These are phyloP conservation scores for Phytophthora pluvialis DNA, from an alignment of 352 stramenopile genomes.

Conservation along the genomic window DNA sequence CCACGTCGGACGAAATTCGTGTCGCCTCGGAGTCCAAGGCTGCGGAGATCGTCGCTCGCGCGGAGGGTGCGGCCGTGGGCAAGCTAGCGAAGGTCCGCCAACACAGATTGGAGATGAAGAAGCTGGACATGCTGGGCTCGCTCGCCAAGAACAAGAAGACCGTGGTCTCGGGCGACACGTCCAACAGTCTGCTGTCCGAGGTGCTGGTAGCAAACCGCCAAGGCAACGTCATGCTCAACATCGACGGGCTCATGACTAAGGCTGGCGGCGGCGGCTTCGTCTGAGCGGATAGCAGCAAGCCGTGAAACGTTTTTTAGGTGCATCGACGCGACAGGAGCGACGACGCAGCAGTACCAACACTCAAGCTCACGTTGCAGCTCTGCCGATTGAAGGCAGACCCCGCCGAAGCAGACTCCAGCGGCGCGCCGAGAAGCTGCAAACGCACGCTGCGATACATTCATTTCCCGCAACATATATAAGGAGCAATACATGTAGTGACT, in stretches of 20 bases:
- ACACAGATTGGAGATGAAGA: slow-evolving; percentile 50
- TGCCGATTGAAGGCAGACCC: slow-evolving; percentile 28
- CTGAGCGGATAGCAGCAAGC: slow-evolving; percentile 2
- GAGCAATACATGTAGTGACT: too few species aligned
- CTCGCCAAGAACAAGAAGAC: slow-evolving; percentile 50
- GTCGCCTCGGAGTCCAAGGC: slow-evolving; percentile 38
- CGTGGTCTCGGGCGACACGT: slow-evolving; percentile 51
- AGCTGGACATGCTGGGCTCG: slow-evolving; percentile 43
- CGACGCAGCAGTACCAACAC: slow-evolving; percentile 2
- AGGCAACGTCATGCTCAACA: slow-evolving; percentile 50
- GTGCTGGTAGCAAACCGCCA: slow-evolving; percentile 55
- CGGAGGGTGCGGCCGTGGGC: slow-evolving; percentile 43
- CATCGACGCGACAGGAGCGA: not conserved
- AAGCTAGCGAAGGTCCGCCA: slow-evolving; percentile 49
- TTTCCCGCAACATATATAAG: not conserved
- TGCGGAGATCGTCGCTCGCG: slow-evolving; percentile 46
- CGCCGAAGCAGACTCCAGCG: not conserved
- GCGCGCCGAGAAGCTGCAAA: not conserved
- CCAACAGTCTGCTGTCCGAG: slow-evolving; percentile 56
- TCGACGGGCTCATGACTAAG: slow-evolving; percentile 36
- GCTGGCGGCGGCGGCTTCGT: slow-evolving; percentile 20
- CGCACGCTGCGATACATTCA: not conserved
- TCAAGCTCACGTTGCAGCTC: not conserved
- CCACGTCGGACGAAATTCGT: slow-evolving; percentile 41
- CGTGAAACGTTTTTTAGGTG: slow-evolving; percentile 5